Conservation (phyloP, 345 rosid species). For the Salix exigua region DNA sequence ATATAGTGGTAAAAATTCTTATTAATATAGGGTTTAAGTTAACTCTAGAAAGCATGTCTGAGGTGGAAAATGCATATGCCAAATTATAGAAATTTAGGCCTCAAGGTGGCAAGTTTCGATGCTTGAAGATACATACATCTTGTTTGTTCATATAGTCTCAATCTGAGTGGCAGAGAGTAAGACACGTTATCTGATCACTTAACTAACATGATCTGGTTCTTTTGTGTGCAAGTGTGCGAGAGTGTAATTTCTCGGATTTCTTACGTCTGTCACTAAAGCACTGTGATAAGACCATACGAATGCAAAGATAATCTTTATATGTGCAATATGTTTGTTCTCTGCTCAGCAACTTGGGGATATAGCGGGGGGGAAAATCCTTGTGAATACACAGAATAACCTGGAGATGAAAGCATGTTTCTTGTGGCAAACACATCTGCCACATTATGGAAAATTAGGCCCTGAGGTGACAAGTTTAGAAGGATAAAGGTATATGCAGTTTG, state of each 20-base stretch:
- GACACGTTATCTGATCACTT: neutral
- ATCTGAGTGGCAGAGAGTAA: neutral
- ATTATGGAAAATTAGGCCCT: neutral
- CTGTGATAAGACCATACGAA: neutral
- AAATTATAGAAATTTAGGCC: neutral
- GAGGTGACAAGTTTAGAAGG: neutral
- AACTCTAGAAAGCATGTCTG: neutral
- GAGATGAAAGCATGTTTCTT: neutral
- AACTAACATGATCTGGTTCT: neutral
- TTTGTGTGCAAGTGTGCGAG: neutral
- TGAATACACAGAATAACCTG: neutral
- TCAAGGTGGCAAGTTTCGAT: neutral
- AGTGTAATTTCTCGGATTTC: neutral
- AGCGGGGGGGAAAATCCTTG: no score
- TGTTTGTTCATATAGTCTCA: neutral
- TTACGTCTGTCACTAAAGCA: neutral
- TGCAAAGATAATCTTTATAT: neutral
- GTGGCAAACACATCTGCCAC: neutral
- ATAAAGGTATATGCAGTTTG: neutral
- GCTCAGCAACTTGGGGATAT: neutral
- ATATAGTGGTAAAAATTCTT: neutral
- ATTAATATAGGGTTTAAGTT: neutral
- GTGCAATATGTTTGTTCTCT: neutral
- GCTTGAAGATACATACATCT: neutral
- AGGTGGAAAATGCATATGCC: neutral